phyloP scores from a whole-genome alignment of 331 rosid genomes.

The Prunus yedoensis region DNA sequence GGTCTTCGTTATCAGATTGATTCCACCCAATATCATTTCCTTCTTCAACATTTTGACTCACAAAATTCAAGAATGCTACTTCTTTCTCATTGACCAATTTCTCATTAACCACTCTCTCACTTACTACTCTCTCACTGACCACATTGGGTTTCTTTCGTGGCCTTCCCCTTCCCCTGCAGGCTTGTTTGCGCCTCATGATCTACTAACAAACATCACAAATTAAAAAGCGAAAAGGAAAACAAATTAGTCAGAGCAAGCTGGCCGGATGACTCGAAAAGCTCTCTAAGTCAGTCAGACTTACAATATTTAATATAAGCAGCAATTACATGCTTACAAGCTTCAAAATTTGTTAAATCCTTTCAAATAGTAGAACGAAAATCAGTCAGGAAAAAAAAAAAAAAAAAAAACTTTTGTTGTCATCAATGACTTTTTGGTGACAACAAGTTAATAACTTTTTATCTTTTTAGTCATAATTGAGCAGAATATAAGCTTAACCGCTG shows the following conservation, averaged over 20 bases:
- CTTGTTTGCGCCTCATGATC: not conserved
- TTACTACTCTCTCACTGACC: not conserved
- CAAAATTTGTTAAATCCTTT: not conserved
- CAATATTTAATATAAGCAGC: not conserved
- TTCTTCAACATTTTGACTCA: constrained; percentile 14
- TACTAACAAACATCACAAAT: not conserved
- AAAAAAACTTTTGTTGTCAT: no score
- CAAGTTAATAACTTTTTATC: not conserved
- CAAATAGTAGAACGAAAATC: not conserved
- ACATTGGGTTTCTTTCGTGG: not conserved
- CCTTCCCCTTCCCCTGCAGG: not conserved
- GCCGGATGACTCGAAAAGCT: not conserved
- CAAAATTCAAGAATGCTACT: constrained; percentile 1
- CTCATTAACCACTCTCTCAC: not conserved
- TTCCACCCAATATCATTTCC: not conserved
- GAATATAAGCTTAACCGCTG: not conserved
- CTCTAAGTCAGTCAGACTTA: not conserved
- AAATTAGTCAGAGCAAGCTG: not conserved
- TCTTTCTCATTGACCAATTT: constrained; percentile 11
- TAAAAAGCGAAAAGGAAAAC: not conserved
- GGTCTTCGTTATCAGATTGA: not conserved
- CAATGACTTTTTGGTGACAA: no score
- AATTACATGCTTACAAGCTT: not conserved
- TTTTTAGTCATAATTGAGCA: not conserved
- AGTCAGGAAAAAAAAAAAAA: not conserved